Percentiles rank a stretch among this genome's conserved stretches.
Evolutionary conservation across 2,329 filamentous ascomycete species (phyloP).

Genomic region (Eutypella sp.): DNA sequence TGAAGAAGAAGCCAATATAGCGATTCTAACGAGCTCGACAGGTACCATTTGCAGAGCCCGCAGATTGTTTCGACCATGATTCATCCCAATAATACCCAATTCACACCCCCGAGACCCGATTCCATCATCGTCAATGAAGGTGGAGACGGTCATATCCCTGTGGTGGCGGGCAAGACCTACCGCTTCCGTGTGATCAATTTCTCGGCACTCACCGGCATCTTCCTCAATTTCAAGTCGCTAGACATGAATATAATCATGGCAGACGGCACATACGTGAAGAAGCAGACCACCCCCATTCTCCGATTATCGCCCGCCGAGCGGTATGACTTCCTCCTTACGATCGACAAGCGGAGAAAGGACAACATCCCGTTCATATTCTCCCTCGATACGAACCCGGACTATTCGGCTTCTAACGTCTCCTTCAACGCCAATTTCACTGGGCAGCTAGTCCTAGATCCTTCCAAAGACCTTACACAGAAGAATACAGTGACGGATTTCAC

Average conservation of each 20-base stretch:
- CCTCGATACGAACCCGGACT: slow-evolving; percentile 41
- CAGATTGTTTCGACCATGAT: slow-evolving; percentile 36
- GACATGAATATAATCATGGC: slow-evolving; percentile 41
- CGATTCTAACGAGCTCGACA: slow-evolving; percentile 24
- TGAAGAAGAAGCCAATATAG: neutral
- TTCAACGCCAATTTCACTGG: slow-evolving; percentile 37
- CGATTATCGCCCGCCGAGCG: slow-evolving; percentile 40
- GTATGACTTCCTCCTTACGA: slow-evolving; percentile 41
- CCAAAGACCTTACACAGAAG: slow-evolving; percentile 18
- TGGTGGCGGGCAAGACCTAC: slow-evolving; percentile 39
- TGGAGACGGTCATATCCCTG: slow-evolving; percentile 27
- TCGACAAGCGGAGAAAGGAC: slow-evolving; percentile 29
- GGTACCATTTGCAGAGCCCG: slow-evolving; percentile 38
- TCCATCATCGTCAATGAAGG: slow-evolving; percentile 40
- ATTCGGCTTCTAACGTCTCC: slow-evolving; percentile 21
- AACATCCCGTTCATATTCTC: slow-evolving; percentile 41
- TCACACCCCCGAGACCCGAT: slow-evolving; percentile 37
- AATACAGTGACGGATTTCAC: slow-evolving; percentile 33
- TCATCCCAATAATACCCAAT: slow-evolving; percentile 32
- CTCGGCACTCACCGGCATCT: slow-evolving; percentile 36
- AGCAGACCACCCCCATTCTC: slow-evolving; percentile 31
- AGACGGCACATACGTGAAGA: slow-evolving; percentile 36
- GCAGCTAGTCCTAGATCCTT: slow-evolving; percentile 34
- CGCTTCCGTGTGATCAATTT: slow-evolving; percentile 44
- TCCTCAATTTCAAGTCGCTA: slow-evolving; percentile 40